These are phyloP conservation scores for Picea sitchensis DNA, from an alignment of 75 land plant species.

Conservation along the genomic window DNA sequence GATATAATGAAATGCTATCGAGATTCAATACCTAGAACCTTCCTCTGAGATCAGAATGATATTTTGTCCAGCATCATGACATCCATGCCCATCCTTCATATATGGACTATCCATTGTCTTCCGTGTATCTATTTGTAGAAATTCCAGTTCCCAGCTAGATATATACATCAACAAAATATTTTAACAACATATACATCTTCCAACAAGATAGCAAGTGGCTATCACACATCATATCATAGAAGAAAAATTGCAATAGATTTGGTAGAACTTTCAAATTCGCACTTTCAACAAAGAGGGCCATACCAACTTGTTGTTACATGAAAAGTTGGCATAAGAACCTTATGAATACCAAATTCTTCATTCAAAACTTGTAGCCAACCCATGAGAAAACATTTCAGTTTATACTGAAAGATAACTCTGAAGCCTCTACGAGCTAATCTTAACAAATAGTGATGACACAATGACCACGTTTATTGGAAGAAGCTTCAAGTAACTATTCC, in stretches of 20 bases:
- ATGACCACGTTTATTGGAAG: neutral
- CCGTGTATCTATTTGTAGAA: conserved; percentile 11
- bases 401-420: neutral
- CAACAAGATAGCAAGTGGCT: neutral
- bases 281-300: neutral
- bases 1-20: conserved; percentile 49
- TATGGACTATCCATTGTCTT: conserved; percentile 29
- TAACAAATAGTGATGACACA: neutral
- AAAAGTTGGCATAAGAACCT: conserved; percentile 51
- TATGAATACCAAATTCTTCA: conserved; percentile 42
- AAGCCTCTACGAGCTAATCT: too few relatives aligned
- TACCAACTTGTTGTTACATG: conserved; percentile 36
- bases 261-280: neutral
- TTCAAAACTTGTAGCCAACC: conserved; percentile 26
- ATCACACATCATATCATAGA: neutral
- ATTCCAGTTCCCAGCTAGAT: neutral
- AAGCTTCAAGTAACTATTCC: neutral
- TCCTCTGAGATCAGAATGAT: conserved; percentile 35
- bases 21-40: conserved; percentile 16
- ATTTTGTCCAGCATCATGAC: conserved; percentile 21
- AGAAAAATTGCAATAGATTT: conserved; percentile 2
- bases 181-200: too few relatives aligned
- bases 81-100: conserved; percentile 24
- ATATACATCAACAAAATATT: neutral
- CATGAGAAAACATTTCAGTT: neutral